These are phyloP conservation scores for Gleditsia sinensis DNA, from an alignment of 306 rosid species.

Conservation along the genomic window DNA sequence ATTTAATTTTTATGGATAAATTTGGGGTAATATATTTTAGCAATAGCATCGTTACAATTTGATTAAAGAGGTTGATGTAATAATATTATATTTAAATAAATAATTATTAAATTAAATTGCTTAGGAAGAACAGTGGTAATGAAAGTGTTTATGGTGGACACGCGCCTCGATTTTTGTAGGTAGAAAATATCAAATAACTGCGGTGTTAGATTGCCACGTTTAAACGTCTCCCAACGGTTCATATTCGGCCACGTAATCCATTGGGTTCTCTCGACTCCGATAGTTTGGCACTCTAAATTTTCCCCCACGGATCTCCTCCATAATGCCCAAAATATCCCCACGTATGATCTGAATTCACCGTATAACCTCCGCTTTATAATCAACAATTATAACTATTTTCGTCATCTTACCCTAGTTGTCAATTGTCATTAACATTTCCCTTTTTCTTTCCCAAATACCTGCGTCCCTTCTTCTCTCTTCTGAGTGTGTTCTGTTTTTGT, in stretches of 20 bases:
- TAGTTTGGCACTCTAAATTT: not conserved
- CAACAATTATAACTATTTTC: conserved; percentile 25
- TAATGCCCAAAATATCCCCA: conserved; percentile 31
- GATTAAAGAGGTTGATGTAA: too few species aligned
- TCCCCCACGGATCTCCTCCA: not conserved
- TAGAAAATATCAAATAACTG: not conserved
- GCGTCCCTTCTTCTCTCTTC: not conserved
- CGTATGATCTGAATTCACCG: not conserved
- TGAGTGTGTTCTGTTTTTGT: not conserved
- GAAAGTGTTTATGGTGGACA: not conserved
- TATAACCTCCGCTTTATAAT: not conserved
- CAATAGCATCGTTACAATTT: too few species aligned
- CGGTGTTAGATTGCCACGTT: conserved; percentile 9
- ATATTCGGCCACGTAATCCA: conserved; percentile 47
- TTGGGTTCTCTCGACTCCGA: not conserved
- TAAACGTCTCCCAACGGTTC: not conserved
- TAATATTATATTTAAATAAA: too few species aligned
- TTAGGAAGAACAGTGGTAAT: too few species aligned
- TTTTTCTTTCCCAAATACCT: too few species aligned
- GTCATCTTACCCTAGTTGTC: conserved; percentile 29
- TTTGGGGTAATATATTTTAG: too few species aligned
- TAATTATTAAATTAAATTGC: too few species aligned
- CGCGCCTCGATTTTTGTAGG: not conserved
- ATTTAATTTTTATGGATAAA: too few species aligned
- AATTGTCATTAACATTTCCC: too few species aligned